Percentiles rank a stretch among this genome's conserved stretches.
phyloP scores from a whole-genome alignment of 305 asterid species.

The Andrographis paniculata region DNA sequence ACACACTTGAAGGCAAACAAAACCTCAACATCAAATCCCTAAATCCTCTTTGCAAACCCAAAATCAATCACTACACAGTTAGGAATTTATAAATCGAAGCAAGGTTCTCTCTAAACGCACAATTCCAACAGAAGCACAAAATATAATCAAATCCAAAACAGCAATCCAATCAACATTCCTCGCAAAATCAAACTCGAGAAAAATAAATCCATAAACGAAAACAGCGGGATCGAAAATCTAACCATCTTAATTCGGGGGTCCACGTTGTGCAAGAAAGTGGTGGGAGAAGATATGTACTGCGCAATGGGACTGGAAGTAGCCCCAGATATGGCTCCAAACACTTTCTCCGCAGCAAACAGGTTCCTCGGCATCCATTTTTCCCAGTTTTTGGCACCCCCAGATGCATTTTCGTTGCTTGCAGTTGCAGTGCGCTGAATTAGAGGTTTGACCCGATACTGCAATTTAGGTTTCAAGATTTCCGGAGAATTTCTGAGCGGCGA shows the following conservation, averaged over 20 bases:
- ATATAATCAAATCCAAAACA: no score
- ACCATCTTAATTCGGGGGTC: slow-evolving; percentile 96
- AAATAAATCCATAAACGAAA: no score
- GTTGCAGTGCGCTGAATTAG: slow-evolving; percentile 33
- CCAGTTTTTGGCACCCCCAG: slow-evolving; percentile 46
- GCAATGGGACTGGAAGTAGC: slow-evolving; percentile 96
- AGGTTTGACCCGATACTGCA: slow-evolving; percentile 16
- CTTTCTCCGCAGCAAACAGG: slow-evolving; percentile 68
- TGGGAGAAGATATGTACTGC: slow-evolving; percentile 89
- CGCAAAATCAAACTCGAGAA: no score
- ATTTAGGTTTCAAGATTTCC: no score
- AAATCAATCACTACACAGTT: no score
- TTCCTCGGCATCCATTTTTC: slow-evolving; percentile 77
- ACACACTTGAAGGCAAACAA: slow-evolving; percentile 10
- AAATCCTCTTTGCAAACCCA: slow-evolving; percentile 2
- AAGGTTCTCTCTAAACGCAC: no score
- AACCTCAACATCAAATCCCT: slow-evolving; percentile 5
- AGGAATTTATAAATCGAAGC: no score
- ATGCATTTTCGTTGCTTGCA: slow-evolving; percentile 23
- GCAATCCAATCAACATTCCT: no score
- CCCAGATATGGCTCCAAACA: slow-evolving; percentile 75
- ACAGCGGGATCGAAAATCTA: slow-evolving; percentile 12
- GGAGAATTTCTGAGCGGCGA: no score
- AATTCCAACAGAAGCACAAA: no score
- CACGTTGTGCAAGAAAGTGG: slow-evolving; percentile 84